Percentiles rank a stretch among this genome's conserved stretches.
Conservation (phyloP, 2,329 filamentous ascomycete species). For the Calonectria ilicicola region DNA sequence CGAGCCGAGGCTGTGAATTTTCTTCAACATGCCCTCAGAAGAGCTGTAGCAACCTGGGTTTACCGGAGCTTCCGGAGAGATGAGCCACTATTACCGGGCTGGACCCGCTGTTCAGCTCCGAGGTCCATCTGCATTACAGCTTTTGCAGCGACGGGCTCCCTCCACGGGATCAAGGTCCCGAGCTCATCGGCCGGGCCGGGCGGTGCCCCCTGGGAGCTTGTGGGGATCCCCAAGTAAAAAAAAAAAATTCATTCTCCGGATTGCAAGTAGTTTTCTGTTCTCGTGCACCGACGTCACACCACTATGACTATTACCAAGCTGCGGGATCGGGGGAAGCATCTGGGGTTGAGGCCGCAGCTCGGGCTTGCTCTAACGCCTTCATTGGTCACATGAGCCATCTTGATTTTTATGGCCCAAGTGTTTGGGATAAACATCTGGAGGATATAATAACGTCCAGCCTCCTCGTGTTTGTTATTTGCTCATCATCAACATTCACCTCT, state of each 20-base stretch:
- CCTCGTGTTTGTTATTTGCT: constrained; percentile 11
- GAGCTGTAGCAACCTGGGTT: constrained; percentile 11
- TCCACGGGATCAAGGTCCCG: constrained; percentile 24
- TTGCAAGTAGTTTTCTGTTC: not conserved
- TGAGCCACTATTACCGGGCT: constrained; percentile 27
- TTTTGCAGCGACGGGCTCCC: not conserved
- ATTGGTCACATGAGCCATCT: constrained; percentile 24
- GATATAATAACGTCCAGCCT: constrained; percentile 35
- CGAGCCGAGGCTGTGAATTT: not conserved
- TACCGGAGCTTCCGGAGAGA: constrained; percentile 31
- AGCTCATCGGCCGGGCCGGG: constrained; percentile 16
- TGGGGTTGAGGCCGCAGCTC: constrained; percentile 15
- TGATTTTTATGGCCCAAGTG: constrained; percentile 32
- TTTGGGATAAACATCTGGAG: constrained; percentile 9
- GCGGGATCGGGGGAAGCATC: constrained; percentile 18
- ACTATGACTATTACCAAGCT: constrained; percentile 28
- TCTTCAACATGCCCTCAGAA: not conserved
- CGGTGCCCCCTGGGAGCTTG: not conserved
- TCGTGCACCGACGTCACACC: constrained; percentile 32
- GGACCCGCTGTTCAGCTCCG: constrained; percentile 34
- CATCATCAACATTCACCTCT: constrained; percentile 15
- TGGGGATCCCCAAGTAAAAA: not conserved
- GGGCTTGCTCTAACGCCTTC: not conserved
- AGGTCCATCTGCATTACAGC: not conserved
- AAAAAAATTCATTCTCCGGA: not conserved